phyloP scores from a whole-genome alignment of 2,329 filamentous ascomycete genomes.

The Cladosporium sp. region DNA sequence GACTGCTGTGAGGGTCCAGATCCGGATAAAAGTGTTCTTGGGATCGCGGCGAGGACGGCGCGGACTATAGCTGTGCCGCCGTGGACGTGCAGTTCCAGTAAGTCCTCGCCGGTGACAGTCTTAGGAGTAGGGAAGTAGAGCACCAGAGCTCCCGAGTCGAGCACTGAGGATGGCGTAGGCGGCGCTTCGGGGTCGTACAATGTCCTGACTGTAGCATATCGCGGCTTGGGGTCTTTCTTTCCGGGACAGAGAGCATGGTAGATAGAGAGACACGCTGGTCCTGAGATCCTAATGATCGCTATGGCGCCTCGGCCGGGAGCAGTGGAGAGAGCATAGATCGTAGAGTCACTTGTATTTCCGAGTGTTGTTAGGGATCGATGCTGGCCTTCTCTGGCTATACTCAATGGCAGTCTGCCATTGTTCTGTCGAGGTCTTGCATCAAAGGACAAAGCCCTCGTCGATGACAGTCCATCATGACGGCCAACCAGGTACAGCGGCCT shows the following conservation, averaged over 20 bases:
- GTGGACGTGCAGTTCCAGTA: slow-evolving; percentile 92
- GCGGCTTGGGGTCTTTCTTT: slow-evolving; percentile 56
- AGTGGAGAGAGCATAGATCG: slow-evolving; percentile 91
- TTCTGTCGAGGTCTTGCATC: not conserved
- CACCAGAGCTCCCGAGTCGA: slow-evolving; percentile 77
- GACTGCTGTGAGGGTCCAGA: slow-evolving; percentile 11
- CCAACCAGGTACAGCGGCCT: not conserved
- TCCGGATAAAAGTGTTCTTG: not conserved
- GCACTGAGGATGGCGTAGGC: slow-evolving; percentile 47
- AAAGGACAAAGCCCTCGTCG: not conserved
- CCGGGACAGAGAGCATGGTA: slow-evolving; percentile 63
- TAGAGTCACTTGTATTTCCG: slow-evolving; percentile 41
- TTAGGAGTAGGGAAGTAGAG: slow-evolving; percentile 79
- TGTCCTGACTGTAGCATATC: slow-evolving; percentile 70
- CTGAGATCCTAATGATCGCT: slow-evolving; percentile 85
- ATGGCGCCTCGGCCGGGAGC: slow-evolving; percentile 84
- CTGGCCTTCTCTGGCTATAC: too few species aligned
- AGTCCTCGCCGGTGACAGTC: slow-evolving; percentile 88
- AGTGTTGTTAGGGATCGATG: not conserved
- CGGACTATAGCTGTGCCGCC: slow-evolving; percentile 86
- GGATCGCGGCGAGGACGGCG: slow-evolving; percentile 76
- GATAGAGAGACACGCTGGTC: slow-evolving; percentile 69
- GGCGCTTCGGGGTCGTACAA: slow-evolving; percentile 60
- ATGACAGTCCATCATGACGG: not conserved
- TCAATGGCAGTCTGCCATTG: not conserved